These are phyloP conservation scores for Coelastrella sp. DNA, from an alignment of 139 green algal species.

Conservation along the genomic window DNA sequence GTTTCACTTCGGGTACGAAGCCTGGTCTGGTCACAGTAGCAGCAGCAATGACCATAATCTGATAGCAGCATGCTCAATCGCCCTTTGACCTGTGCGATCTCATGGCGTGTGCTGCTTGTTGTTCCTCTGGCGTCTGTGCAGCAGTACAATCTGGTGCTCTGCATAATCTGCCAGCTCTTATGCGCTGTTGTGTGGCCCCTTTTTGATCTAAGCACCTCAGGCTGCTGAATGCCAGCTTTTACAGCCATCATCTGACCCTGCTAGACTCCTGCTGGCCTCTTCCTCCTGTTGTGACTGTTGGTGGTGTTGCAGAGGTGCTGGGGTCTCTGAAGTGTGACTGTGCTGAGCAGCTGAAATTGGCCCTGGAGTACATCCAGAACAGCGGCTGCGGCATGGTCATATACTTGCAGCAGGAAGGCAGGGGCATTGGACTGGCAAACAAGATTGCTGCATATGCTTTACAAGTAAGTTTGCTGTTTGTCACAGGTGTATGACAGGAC, in stretches of 20 bases:
- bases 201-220: too few species aligned
- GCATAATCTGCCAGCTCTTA: too few species aligned
- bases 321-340: slow-evolving; percentile 97
- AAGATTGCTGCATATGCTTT: slow-evolving; percentile 97
- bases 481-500: neutral
- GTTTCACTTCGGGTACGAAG: slow-evolving; percentile 88
- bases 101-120: neutral
- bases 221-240: too few species aligned
- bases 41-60: neutral
- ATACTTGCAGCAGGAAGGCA: slow-evolving; percentile 96
- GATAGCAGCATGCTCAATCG: neutral
- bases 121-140: neutral
- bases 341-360: slow-evolving; percentile 89
- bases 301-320: slow-evolving; percentile 82
- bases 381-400: slow-evolving; percentile 84
- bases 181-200: too few species aligned
- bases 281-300: neutral
- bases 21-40: neutral
- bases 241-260: neutral
- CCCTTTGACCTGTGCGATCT: neutral
- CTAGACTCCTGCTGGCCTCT: too few species aligned
- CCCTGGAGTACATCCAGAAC: slow-evolving; percentile 86
- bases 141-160: neutral
- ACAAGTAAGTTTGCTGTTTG: slow-evolving; percentile 66
- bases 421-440: slow-evolving; percentile 96